A percentile compares a stretch with the other conserved stretches of the same genome.
Conservation (phyloP, 1,284 basidiomycete genomes). For the Dichomitus squalens region DNA sequence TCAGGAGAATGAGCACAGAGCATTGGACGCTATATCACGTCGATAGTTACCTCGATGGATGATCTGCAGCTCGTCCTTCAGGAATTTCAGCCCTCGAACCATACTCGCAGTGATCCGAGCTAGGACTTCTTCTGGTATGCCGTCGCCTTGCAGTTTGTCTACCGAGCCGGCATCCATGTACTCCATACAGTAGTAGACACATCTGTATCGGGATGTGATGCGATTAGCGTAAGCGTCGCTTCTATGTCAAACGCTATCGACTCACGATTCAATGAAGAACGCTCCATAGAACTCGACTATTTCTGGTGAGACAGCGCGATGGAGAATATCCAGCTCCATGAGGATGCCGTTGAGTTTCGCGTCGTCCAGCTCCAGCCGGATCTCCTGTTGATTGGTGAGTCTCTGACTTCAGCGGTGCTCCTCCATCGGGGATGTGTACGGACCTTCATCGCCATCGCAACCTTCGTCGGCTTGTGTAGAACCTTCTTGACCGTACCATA, state of each 20-base stretch:
- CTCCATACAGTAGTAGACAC: conserved; percentile 98
- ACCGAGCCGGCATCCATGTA: conserved; percentile 97
- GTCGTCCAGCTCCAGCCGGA: conserved; percentile 95
- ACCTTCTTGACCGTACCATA: conserved; percentile 98
- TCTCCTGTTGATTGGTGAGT: conserved; percentile 67
- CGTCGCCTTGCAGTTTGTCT: conserved; percentile 77
- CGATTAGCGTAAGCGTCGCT: neutral
- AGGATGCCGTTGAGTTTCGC: conserved; percentile 95
- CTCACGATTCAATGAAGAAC: conserved; percentile 98
- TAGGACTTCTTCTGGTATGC: conserved; percentile 86
- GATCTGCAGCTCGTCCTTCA: conserved; percentile 96
- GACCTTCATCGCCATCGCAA: conserved; percentile 99
- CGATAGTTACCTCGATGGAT: conserved; percentile 83
- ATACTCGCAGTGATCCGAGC: conserved; percentile 82
- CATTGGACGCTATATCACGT: neutral
- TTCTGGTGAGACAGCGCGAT: conserved; percentile 87
- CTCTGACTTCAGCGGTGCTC: neutral
- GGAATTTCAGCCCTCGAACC: conserved; percentile 91
- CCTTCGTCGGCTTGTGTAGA: conserved; percentile 91
- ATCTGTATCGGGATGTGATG: conserved; percentile 19
- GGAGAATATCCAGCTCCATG: conserved; percentile 98
- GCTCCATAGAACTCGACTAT: conserved; percentile 99
- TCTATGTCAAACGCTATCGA: neutral
- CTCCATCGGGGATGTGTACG: neutral
- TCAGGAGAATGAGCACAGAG: neutral